Evolutionary conservation across 495 filamentous ascomycete species (phyloP).

Genomic region (Articulospora tetracladia): DNA sequence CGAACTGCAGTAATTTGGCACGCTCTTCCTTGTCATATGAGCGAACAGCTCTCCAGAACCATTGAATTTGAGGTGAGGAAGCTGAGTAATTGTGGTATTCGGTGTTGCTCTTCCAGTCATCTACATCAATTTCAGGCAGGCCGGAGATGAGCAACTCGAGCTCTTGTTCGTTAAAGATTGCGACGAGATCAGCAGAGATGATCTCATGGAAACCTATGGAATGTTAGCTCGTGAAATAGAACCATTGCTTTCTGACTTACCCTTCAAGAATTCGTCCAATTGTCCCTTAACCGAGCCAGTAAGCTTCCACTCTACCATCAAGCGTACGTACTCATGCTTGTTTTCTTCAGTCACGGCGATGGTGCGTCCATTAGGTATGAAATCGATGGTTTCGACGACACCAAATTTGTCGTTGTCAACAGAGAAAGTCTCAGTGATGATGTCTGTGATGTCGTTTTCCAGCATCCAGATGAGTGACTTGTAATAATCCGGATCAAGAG

Average conservation of each 20-base stretch:
- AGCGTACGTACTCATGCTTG: slow-evolving; percentile 94
- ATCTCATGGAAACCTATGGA: slow-evolving; percentile 93
- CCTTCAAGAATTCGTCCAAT: slow-evolving; percentile 91
- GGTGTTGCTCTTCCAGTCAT: slow-evolving; percentile 98
- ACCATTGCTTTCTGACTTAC: slow-evolving; percentile 39
- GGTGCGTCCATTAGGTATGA: slow-evolving; percentile 82
- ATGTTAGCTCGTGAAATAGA: background rate
- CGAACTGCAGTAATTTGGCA: slow-evolving; percentile 95
- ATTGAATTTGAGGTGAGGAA: slow-evolving; percentile 94
- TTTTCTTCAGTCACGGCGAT: slow-evolving; percentile 96
- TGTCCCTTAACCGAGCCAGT: slow-evolving; percentile 89
- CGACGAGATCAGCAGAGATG: slow-evolving; percentile 87
- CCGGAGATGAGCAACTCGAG: slow-evolving; percentile 96
- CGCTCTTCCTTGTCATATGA: slow-evolving; percentile 99
- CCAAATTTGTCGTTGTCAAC: slow-evolving; percentile 92
- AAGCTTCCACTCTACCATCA: slow-evolving; percentile 91
- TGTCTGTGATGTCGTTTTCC: slow-evolving; percentile 97
- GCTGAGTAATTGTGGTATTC: slow-evolving; percentile 98
- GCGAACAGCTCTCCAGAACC: slow-evolving; percentile 98
- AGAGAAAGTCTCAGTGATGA: slow-evolving; percentile 96
- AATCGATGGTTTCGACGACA: slow-evolving; percentile 79
- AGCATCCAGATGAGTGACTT: slow-evolving; percentile 99
- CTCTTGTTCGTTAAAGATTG: slow-evolving; percentile 99
- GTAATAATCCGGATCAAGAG: slow-evolving; percentile 96
- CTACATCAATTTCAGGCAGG: slow-evolving; percentile 93